Percentiles rank a stretch among this genome's conserved stretches.
Conservation (phyloP, 176 grass and related monocot genomes). For the Dendrocalamus sinicus region DNA sequence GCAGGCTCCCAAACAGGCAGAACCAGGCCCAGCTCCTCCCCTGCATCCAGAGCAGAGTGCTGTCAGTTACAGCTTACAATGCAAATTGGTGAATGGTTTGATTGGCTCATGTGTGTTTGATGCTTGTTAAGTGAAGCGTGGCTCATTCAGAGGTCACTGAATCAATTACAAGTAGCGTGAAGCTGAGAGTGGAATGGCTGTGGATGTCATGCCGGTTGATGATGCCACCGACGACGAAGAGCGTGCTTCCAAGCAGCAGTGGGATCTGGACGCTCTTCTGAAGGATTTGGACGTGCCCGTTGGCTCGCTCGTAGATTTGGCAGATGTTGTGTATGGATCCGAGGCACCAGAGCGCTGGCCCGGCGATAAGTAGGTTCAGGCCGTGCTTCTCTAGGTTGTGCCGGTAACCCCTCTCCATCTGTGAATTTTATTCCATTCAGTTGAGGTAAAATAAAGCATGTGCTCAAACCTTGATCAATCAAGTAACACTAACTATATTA, state of each 20-base stretch:
- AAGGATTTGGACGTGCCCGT: slow-evolving; percentile 72
- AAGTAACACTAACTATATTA: neutral
- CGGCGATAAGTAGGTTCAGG: slow-evolving; percentile 69
- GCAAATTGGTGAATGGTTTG: too few relatives aligned
- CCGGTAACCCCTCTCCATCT: slow-evolving; percentile 64
- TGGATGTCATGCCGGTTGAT: slow-evolving; percentile 50
- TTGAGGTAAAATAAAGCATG: neutral
- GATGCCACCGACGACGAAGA: slow-evolving; percentile 67
- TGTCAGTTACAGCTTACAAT: neutral
- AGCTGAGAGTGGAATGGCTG: neutral
- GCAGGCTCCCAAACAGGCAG: slow-evolving; percentile 61
- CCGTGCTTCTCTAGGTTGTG: slow-evolving; percentile 62
- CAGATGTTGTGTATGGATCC: slow-evolving; percentile 76
- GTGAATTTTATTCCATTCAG: neutral
- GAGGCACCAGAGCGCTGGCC: slow-evolving; percentile 63
- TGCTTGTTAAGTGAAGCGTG: neutral
- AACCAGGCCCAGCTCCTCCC: slow-evolving; percentile 68
- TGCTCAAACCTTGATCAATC: neutral
- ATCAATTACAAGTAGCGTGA: slow-evolving; percentile 48
- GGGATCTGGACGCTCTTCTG: slow-evolving; percentile 86
- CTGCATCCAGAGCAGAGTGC: slow-evolving; percentile 49
- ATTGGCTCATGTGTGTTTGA: neutral
- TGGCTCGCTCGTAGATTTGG: slow-evolving; percentile 77
- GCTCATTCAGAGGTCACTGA: too few relatives aligned
- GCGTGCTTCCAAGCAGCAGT: slow-evolving; percentile 69